Evolutionary conservation across 2,329 filamentous ascomycete genomes (phyloP), one percentile per base, ranked within the genome.

Genomic region (Diaporthe sp.): DNA sequence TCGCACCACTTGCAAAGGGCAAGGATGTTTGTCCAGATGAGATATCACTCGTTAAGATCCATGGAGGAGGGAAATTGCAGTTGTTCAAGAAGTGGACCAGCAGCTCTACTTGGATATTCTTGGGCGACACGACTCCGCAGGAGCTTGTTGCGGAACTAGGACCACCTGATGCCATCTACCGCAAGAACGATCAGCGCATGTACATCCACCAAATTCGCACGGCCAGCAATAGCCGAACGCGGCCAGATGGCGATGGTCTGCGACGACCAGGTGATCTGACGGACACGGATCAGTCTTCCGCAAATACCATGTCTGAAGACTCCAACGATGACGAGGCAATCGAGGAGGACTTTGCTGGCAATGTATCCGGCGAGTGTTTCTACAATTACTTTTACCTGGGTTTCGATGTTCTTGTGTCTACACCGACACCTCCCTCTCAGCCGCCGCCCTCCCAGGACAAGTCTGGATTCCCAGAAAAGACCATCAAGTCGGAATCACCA

Each of bases 361-460:
- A 88, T 82, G 79, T 92, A 4, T 90, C 92, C 1, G 90, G 92
- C 5, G 95, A 97, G 82, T 95, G 93, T 78, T 99, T 98, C 82
- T 98, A 97, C 85, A 98, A 98, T 83, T 99, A 99, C 83, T 99
- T 98, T 82, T 94, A 96, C 78, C 93, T 98, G 77, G 97, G 97
- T 2, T 97, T 99, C 81, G 97, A 99, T 83, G 90, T 98, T 13
- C 89, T 98, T 7, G 90, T 99, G n/a, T 98, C 96, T 0, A 92
- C 92, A 42, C 93, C 94, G 0, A 91, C 91, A 0, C 82, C 88
- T 7, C 88, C 93, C 5, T 94, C 93, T 0, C 90, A 90, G 31
- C 86, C 87, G 9, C 92, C 94, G 0, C 93, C 92, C 17, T 85
- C 87, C 7, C 87, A 82, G 75, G 72, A 74, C 9, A 70, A 81